These are phyloP conservation scores for Eucalyptus pumila DNA, from an alignment of 345 rosid genomes.

Conservation along the genomic window DNA sequence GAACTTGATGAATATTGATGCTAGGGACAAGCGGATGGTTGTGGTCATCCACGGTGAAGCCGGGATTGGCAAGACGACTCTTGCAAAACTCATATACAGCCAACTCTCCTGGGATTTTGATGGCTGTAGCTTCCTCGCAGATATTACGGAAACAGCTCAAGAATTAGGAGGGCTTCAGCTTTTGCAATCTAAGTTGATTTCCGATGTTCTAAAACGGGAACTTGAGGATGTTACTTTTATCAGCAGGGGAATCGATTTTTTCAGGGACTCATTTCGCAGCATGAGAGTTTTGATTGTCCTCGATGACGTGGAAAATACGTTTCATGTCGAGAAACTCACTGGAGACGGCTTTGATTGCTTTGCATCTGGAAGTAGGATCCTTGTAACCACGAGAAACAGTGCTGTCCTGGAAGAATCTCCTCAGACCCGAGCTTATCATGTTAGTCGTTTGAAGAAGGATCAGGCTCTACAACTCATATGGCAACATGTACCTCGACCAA, in stretches of 20 bases:
- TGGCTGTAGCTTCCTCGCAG: constrained; percentile 8
- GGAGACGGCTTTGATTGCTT: neutral
- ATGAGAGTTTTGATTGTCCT: constrained; percentile 3
- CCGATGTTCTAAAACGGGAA: neutral
- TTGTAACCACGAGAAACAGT: neutral
- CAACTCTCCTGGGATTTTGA: constrained; percentile 5
- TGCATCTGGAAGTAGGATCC: constrained; percentile 1
- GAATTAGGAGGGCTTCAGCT: neutral
- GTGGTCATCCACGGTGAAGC: neutral
- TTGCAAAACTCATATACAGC: constrained; percentile 12
- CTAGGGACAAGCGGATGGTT: neutral
- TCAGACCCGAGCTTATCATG: neutral
- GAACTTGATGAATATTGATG: neutral
- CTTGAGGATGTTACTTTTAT: neutral
- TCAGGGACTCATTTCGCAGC: neutral
- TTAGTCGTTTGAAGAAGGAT: neutral
- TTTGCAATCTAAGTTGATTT: neutral
- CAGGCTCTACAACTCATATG: neutral
- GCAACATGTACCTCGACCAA: neutral
- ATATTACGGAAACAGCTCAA: constrained; percentile 3
- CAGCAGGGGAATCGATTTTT: neutral
- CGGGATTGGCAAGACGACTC: neutral
- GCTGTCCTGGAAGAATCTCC: neutral
- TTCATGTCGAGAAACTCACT: neutral
- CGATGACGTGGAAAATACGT: neutral